A percentile compares a stretch with the other conserved stretches of the same genome.
Conservation (phyloP, 2,329 filamentous ascomycete species). For the Botryotinia globosa region DNA sequence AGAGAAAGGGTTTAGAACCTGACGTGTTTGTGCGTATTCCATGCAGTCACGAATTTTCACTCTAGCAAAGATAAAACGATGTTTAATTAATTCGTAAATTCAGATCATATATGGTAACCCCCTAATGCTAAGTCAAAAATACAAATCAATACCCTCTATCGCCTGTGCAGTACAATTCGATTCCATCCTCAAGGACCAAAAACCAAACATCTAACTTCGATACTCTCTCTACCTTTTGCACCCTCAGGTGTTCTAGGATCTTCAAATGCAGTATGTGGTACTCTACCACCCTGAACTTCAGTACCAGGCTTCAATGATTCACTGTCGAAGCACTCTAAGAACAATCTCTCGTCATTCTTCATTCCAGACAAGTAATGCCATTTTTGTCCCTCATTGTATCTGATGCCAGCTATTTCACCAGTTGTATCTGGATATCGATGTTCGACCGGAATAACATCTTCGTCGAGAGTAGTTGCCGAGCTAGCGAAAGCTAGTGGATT, state of each 20-base stretch:
- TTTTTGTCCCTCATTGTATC: constrained; percentile 36
- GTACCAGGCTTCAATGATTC: constrained; percentile 47
- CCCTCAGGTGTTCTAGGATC: constrained; percentile 69
- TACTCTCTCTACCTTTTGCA: constrained; percentile 76
- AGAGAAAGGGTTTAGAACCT: neutral
- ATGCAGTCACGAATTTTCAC: neutral
- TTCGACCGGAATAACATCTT: constrained; percentile 38
- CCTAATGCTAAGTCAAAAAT: neutral
- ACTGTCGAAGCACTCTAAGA: constrained; percentile 39
- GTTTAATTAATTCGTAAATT: neutral
- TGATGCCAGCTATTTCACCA: constrained; percentile 37
- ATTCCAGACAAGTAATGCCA: constrained; percentile 40
- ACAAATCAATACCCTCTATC: neutral
- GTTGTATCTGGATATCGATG: constrained; percentile 38
- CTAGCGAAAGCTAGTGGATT: constrained; percentile 37
- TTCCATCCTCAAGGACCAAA: constrained; percentile 54
- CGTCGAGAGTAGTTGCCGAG: constrained; percentile 32
- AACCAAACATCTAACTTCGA: constrained; percentile 82
- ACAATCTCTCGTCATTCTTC: constrained; percentile 38
- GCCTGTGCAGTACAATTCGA: neutral
- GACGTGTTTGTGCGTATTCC: neutral
- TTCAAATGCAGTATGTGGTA: constrained; percentile 62
- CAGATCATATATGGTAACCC: neutral
- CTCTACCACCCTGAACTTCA: constrained; percentile 51
- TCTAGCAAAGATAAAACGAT: neutral